phyloP scores from a whole-genome alignment of 208 protist species.

The Crithidia brevicula region DNA sequence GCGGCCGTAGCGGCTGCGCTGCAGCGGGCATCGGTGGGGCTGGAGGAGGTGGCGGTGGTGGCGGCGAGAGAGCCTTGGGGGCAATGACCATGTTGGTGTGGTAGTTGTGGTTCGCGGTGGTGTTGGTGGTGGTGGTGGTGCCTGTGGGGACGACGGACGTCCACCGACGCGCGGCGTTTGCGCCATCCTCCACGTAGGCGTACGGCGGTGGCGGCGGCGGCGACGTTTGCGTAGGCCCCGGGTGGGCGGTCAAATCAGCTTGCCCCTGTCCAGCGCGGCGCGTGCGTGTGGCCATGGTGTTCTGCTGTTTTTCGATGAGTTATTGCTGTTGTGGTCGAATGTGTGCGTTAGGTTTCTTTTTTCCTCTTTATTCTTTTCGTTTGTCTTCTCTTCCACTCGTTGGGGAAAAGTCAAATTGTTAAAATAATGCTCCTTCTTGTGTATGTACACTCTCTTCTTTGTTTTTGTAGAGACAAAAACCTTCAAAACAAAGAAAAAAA shows the following conservation, averaged over 20 bases:
- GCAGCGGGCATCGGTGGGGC: not conserved
- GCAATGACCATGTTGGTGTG: not conserved
- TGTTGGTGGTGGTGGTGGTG: not conserved
- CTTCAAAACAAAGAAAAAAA: too few species aligned
- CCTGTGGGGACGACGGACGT: not conserved
- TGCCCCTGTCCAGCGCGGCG: not conserved
- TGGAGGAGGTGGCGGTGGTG: not conserved
- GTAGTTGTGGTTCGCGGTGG: too few species aligned
- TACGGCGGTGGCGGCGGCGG: conserved; percentile 9
- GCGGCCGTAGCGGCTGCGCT: not conserved
- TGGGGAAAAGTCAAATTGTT: too few species aligned
- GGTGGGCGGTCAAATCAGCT: not conserved
- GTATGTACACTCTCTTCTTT: too few species aligned
- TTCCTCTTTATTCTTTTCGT: too few species aligned
- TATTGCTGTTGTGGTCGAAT: too few species aligned
- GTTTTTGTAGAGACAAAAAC: conserved; percentile 1
- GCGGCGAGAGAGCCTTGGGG: not conserved
- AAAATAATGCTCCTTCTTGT: not conserved
- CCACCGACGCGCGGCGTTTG: conserved; percentile 2
- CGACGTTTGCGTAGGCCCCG: not conserved
- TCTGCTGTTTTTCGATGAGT: too few species aligned
- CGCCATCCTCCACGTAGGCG: conserved; percentile 6
- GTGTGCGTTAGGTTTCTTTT: too few species aligned
- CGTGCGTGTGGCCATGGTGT: not conserved
- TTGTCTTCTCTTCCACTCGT: too few species aligned